Conservation (phyloP, 1,139 yeast genomes). For the Blastobotrys illinoisensis region DNA sequence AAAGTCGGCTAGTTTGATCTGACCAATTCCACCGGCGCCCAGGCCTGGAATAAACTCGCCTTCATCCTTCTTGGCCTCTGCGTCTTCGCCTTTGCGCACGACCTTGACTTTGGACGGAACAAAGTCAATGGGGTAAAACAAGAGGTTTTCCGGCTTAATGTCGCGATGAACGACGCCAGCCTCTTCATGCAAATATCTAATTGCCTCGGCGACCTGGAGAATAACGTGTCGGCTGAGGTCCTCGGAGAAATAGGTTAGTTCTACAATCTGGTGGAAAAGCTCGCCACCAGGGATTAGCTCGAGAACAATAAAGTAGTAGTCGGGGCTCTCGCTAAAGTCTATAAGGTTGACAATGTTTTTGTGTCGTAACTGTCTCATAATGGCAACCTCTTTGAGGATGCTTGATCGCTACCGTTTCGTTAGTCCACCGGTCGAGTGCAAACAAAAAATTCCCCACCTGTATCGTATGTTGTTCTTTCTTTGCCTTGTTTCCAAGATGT, state of each 20-base stretch:
- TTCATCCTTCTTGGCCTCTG: conserved; percentile 67
- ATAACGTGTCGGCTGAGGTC: conserved; percentile 80
- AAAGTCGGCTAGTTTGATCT: conserved; percentile 84
- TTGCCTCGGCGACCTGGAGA: conserved; percentile 75
- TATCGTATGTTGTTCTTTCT: conserved; percentile 26
- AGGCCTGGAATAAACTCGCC: conserved; percentile 70
- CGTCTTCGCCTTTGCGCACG: conserved; percentile 69
- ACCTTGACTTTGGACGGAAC: conserved; percentile 46
- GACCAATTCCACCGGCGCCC: conserved; percentile 90
- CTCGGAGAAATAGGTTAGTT: conserved; percentile 85
- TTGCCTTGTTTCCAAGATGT: conserved; percentile 27
- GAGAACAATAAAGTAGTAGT: conserved; percentile 70
- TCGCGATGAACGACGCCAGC: conserved; percentile 91
- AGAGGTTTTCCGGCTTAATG: conserved; percentile 87
- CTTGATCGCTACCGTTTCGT: conserved; percentile 39
- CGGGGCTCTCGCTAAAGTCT: conserved; percentile 59
- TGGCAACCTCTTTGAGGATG: conserved; percentile 77
- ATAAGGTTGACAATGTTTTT: conserved; percentile 66
- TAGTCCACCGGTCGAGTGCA: conserved; percentile 4
- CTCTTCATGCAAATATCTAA: conserved; percentile 72
- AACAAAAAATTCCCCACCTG: conserved; percentile 23
- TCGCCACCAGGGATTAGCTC: conserved; percentile 93
- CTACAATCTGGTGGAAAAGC: conserved; percentile 87
- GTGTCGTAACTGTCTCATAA: conserved; percentile 71
- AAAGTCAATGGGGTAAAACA: conserved; percentile 70